Evolutionary conservation across 441 rosid genomes (phyloP).

Genomic region (Pelargonium cotyledonis): DNA sequence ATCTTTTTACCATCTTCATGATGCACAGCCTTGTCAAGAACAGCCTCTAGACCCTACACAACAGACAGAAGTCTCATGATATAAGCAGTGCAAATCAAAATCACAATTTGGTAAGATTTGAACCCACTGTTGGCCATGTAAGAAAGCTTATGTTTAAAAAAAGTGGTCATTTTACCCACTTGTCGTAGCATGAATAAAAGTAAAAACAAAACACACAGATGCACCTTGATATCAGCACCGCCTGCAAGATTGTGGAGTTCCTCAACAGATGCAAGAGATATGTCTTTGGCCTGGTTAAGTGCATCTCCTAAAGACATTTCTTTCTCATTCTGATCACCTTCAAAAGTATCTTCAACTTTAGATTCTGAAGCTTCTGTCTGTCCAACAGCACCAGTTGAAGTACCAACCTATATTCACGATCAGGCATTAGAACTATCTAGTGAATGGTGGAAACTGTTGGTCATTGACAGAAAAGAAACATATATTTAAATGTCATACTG

Average conservation of each 20-base stretch:
- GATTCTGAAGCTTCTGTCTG: conserved; percentile 34
- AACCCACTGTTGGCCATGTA: conserved; percentile 7
- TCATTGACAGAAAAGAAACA: conserved; percentile 14
- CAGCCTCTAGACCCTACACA: conserved; percentile 92
- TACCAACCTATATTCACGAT: conserved; percentile 41
- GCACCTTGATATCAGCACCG: conserved; percentile 96
- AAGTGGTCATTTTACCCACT: neutral
- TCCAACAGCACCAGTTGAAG: conserved; percentile 42
- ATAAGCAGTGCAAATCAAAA: conserved; percentile 21
- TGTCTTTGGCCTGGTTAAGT: conserved; percentile 63
- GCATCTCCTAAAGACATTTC: conserved; percentile 80
- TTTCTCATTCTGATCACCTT: conserved; percentile 52
- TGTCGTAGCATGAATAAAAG: neutral
- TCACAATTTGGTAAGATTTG: conserved; percentile 5
- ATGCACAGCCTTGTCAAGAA: conserved; percentile 95
- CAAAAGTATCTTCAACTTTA: conserved; percentile 46
- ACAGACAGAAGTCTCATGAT: conserved; percentile 14
- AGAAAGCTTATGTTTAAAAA: neutral
- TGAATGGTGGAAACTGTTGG: conserved; percentile 11
- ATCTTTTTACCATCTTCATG: conserved; percentile 95
- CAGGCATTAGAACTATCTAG: conserved; percentile 22
- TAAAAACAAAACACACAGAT: conserved; percentile 6
- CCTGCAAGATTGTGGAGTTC: conserved; percentile 94
- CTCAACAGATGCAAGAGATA: conserved; percentile 88
- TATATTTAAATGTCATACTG: conserved; percentile 40